These are phyloP conservation scores for Nematocida sp. DNA, from an alignment of 371 early-diverging fungal species.

Conservation along the genomic window DNA sequence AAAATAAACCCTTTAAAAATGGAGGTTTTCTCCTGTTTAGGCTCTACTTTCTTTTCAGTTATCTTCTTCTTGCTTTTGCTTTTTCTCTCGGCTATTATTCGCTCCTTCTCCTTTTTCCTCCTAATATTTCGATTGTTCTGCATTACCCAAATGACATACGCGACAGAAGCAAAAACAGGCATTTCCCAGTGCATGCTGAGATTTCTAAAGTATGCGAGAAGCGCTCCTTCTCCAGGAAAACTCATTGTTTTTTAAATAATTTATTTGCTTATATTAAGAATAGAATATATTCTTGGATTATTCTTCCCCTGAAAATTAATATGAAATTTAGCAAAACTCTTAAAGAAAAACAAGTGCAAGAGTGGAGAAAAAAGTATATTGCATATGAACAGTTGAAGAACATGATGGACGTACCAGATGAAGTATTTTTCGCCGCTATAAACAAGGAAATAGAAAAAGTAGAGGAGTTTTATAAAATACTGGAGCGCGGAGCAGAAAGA, in stretches of 20 bases:
- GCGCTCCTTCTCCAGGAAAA: not conserved
- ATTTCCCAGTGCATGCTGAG: conserved; percentile 48
- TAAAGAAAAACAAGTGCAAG: conserved; percentile 62
- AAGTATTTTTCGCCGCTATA: conserved; percentile 45
- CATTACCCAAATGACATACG: conserved; percentile 48
- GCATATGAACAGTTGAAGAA: conserved; percentile 56
- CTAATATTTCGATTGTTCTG: conserved; percentile 33
- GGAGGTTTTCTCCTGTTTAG: not conserved
- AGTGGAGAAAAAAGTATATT: conserved; percentile 65
- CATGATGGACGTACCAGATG: conserved; percentile 2
- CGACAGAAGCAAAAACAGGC: conserved; percentile 30
- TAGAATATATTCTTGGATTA: not conserved
- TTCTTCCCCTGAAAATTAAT: conserved; percentile 25
- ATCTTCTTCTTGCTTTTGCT: not conserved
- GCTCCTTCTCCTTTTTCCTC: conserved; percentile 11
- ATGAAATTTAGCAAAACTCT: conserved; percentile 64
- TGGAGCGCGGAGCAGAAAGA: conserved; percentile 58
- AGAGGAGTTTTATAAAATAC: conserved; percentile 56
- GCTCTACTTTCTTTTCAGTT: not conserved
- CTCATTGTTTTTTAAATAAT: not conserved
- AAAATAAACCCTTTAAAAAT: conserved; percentile 26
- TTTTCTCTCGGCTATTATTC: not conserved
- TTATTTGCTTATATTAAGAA: not conserved
- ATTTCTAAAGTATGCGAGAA: not conserved
- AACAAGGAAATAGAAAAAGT: conserved; percentile 55